Evolutionary conservation across 1,284 basidiomycete genomes (phyloP), one percentile per base, ranked within the genome.

Genomic region (Heterobasidion irregulare): DNA sequence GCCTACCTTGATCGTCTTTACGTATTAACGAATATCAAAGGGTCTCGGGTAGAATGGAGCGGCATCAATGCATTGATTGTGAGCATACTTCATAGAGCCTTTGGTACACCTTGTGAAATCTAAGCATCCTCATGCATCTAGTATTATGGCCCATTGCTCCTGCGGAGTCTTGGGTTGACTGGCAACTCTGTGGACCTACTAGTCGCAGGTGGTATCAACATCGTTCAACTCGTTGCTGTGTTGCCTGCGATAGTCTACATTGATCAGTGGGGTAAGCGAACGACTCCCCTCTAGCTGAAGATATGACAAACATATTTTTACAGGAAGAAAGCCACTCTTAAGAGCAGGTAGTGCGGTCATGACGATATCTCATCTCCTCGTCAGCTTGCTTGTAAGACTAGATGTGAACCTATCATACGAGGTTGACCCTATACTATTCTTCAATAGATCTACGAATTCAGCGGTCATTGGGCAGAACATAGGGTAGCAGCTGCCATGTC

Each of bases 101-200:
- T 26, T 26, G 26, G 26, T 26, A 26, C 26, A 26, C 5, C 26
- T 26, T 26, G 6, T 41, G 38, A 12, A 3, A n/a, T 41, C n/a
- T n/a, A 41, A 4, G n/a, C 38, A 12, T n/a, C 2, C n/a, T 41
- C 38, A 41, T 41, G 8, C 38, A 41, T 41, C 26, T 26, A n/a
- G n/a, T 92, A 92, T 63, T 92, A 91, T 61, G 89, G 89, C 0
- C 89, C 89, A 0, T 82, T 81, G 1, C 74, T 92, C 13, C 79
- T 91, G 57, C 72, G 68, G 35, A 78, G 72, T 55, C 75, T 92
- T 49, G 89, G 88, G 6, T 62, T 91, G 26, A 74, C 66, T 51
- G 74, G 74, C 12, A 72, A 75, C 53, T 77, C 73, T 0, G 74
- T 80, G 15, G 78, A 80, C 0, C 72, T 92, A 0, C 62, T 89